phyloP scores from a whole-genome alignment of 139 green algal species.

The Dunaliella primolecta region DNA sequence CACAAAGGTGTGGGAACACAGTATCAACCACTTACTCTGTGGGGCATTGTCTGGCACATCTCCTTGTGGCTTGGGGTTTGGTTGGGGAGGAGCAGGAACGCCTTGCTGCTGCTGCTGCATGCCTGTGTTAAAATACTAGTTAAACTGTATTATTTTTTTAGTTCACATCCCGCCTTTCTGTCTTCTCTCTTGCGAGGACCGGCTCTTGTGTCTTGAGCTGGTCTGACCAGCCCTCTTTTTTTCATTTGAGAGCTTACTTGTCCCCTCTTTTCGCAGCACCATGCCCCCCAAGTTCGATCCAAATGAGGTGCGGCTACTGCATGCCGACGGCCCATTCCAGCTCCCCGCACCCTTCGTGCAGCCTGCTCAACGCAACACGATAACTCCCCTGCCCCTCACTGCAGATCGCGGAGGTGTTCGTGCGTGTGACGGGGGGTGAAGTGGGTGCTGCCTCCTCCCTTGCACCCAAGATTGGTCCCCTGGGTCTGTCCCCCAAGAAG shows the following conservation, averaged over 20 bases:
- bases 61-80: not conserved
- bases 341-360: not conserved
- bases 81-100: no score
- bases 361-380: not conserved
- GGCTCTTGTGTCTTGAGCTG: no score
- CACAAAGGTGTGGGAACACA: no score
- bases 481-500: conserved; percentile 99
- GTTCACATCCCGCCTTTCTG: no score
- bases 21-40: not conserved
- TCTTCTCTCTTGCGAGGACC: no score
- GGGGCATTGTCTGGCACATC: not conserved
- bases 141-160: no score
- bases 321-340: not conserved
- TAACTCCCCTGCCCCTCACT: no score
- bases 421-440: conserved; percentile 94
- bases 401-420: conserved; percentile 85
- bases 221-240: no score
- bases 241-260: no score
- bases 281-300: conserved; percentile 98
- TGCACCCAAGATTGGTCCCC: conserved; percentile 98
- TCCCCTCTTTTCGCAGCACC: no score
- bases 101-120: no score
- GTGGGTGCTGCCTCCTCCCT: conserved; percentile 97
- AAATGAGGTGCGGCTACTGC: conserved; percentile 23
- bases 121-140: no score